These are phyloP conservation scores for Umbilicus rupestris DNA, from an alignment of 164 flowering plant species.

Conservation along the genomic window DNA sequence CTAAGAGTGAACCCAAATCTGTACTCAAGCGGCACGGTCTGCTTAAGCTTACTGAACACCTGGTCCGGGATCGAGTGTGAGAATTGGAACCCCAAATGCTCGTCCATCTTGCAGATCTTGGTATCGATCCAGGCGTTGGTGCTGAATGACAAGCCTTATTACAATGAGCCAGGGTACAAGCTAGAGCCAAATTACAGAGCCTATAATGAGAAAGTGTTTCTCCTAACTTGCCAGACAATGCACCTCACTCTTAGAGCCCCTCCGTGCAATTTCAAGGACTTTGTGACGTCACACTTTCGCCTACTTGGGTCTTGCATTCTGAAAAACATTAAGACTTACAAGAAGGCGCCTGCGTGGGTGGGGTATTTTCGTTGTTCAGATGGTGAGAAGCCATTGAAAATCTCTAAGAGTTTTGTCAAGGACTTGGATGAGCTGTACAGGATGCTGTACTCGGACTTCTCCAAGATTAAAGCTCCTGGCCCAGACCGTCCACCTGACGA, in stretches of 20 bases:
- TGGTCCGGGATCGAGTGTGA: constrained; percentile 23
- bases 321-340: constrained; percentile 16
- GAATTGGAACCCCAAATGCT: constrained; percentile 24
- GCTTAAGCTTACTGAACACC: constrained; percentile 31
- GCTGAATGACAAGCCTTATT: constrained; percentile 26
- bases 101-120: constrained; percentile 29
- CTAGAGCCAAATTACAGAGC: neutral
- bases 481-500: neutral
- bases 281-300: constrained; percentile 16
- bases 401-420: too few relatives aligned
- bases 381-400: too few relatives aligned
- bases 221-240: constrained; percentile 18
- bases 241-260: constrained; percentile 12
- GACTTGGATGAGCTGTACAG: neutral
- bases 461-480: neutral
- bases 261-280: constrained; percentile 19
- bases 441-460: neutral
- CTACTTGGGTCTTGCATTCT: constrained; percentile 12
- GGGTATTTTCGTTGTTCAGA: constrained; percentile 19
- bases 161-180: constrained; percentile 24
- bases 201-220: constrained; percentile 19
- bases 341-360: constrained; percentile 7
- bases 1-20: constrained; percentile 29
- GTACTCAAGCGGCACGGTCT: constrained; percentile 24
- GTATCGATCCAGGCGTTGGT: constrained; percentile 35